Base-by-base conservation (phyloP, 2,329 filamentous ascomycete species). In the Talaromyces sp. region DNA sequence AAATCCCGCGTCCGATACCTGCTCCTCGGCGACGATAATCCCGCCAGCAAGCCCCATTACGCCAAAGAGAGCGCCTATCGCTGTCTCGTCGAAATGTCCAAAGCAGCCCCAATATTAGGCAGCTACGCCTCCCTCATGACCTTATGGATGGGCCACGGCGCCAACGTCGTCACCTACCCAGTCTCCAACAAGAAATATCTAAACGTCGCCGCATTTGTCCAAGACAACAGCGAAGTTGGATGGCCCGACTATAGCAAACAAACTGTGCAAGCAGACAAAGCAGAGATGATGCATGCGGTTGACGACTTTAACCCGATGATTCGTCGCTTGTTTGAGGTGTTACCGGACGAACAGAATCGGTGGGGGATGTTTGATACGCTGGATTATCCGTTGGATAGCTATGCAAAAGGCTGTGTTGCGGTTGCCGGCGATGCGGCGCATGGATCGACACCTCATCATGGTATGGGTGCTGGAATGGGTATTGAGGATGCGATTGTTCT, bases 351-450 rank as follows among this genome's bases (percentile, higher is more conserved):
- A 15, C 51, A 53, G 17, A 53, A 17, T 39, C 22, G 51, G 2
- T 53, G 51, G 51, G 51, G 51, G 1, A 10, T 53, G 5, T 53
- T 53, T 53, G 51, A 53, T 41, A 53, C 51, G 15, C 8, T 53
- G 17, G 51, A 53, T n/a, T 19, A 53, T 39, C 51, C 51, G 5
- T 25, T 53, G 22, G 8, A 40, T 3, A 43, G 21, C 19, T 53
- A 53, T 41, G 37, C n/a, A 7, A 13, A 13, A 7, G 51, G 51
- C 5, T 22, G 35, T 33, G 37, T 53, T 10, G 51, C 51, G 5
- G 19, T 70, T 13, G 64, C 62, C 0, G 68, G 68, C 0, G 68
- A 70, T 53, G 66, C 68, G 2, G 68, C 68, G 3, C 67, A 70
- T 61, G 67, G 65, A 33, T 53, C 65, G 1, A 53, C 64, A 10